phyloP scores from a whole-genome alignment of 495 filamentous ascomycete genomes.

The Barbatosphaeria neglecta region DNA sequence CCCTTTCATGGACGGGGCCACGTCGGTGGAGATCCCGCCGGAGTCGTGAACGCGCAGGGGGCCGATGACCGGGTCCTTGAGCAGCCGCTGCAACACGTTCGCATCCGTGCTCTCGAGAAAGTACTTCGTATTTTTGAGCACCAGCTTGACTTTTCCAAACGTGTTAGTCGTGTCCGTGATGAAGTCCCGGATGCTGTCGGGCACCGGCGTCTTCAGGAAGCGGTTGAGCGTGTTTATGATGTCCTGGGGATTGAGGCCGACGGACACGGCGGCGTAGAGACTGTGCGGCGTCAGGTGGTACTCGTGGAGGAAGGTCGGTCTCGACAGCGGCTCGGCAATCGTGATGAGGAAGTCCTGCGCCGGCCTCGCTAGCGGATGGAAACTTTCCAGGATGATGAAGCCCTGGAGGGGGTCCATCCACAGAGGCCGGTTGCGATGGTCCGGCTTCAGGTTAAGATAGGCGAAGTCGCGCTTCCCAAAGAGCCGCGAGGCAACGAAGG shows the following conservation, averaged over 20 bases:
- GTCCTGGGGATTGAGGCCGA: slow-evolving; percentile 75
- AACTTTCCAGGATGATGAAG: slow-evolving; percentile 89
- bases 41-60: slow-evolving; percentile 35
- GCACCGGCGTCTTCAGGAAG: slow-evolving; percentile 76
- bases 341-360: slow-evolving; percentile 93
- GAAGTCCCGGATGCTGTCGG: slow-evolving; percentile 63
- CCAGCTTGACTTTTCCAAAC: slow-evolving; percentile 91
- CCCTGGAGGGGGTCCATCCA: slow-evolving; percentile 83
- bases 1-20: slow-evolving; percentile 77
- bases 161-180: slow-evolving; percentile 76
- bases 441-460: slow-evolving; percentile 67
- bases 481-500: slow-evolving; percentile 34
- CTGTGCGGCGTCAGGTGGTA: slow-evolving; percentile 86
- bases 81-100: slow-evolving; percentile 67
- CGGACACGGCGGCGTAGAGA: slow-evolving; percentile 87
- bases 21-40: slow-evolving; percentile 62
- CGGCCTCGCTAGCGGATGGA: slow-evolving; percentile 70
- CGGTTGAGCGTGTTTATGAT: slow-evolving; percentile 81
- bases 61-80: slow-evolving; percentile 45
- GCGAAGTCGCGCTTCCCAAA: slow-evolving; percentile 59
- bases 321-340: slow-evolving; percentile 83
- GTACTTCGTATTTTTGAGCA: slow-evolving; percentile 86
- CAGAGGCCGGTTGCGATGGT: slow-evolving; percentile 78
- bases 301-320: slow-evolving; percentile 82
- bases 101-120: slow-evolving; percentile 88